These are phyloP conservation scores for Microdochium bolleyi DNA, from an alignment of 2,329 filamentous ascomycete genomes.

Conservation along the genomic window DNA sequence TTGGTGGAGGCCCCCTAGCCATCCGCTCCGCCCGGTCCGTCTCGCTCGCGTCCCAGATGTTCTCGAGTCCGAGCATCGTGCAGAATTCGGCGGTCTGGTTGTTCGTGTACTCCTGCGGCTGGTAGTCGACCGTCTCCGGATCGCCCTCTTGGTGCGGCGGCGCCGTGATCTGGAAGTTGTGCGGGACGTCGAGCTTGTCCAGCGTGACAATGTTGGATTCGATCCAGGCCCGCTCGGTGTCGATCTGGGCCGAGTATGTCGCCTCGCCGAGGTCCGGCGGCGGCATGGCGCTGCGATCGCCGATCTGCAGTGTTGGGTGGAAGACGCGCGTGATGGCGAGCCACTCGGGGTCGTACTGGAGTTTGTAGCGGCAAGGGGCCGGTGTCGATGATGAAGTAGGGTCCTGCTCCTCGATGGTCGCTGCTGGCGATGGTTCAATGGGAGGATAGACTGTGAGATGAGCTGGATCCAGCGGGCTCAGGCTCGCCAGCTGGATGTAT, in stretches of 20 bases:
- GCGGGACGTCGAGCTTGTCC: slow-evolving; percentile 59
- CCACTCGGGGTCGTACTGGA: slow-evolving; percentile 91
- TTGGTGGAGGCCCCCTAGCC: slow-evolving; percentile 45
- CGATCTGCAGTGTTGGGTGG: slow-evolving; percentile 54
- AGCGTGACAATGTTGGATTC: slow-evolving; percentile 61
- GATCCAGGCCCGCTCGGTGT: slow-evolving; percentile 69
- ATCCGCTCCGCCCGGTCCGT: slow-evolving; percentile 59
- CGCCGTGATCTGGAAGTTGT: slow-evolving; percentile 72
- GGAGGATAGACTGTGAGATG: slow-evolving; percentile 11
- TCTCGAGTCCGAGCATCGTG: slow-evolving; percentile 65
- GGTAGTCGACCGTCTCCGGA: slow-evolving; percentile 49
- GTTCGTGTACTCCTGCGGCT: slow-evolving; percentile 76
- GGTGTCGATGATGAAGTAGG: slow-evolving; percentile 9
- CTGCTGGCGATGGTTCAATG: not conserved
- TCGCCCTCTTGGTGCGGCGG: slow-evolving; percentile 55
- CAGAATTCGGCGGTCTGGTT: slow-evolving; percentile 82
- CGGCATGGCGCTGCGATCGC: slow-evolving; percentile 44
- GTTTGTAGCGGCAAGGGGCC: slow-evolving; percentile 38
- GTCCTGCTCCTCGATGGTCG: slow-evolving; percentile 1
- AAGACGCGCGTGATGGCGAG: slow-evolving; percentile 86
- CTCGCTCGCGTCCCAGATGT: slow-evolving; percentile 65
- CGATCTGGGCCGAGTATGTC: slow-evolving; percentile 60
- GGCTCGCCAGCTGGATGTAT: slow-evolving; percentile 72
- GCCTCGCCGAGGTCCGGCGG: slow-evolving; percentile 60
- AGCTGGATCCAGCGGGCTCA: slow-evolving; percentile 38